phyloP scores from a whole-genome alignment of 1,284 basidiomycete species.

The Cryptococcus sp. region DNA sequence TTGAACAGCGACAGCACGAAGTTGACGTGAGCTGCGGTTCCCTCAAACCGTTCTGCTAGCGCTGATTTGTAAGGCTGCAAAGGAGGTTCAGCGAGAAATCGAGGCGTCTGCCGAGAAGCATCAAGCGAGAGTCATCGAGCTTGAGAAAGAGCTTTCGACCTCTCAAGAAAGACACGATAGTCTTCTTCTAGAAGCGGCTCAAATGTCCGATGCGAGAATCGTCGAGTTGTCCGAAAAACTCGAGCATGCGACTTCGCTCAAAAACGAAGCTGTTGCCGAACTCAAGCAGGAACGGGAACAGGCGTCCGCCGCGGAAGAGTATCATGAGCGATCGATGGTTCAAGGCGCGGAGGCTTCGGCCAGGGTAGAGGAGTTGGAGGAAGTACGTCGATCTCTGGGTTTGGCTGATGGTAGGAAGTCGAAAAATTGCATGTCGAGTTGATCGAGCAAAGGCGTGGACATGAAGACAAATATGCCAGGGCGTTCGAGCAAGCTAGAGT shows the following conservation, averaged over 20 bases:
- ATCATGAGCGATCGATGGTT: background rate
- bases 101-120: no score
- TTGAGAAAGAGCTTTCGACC: background rate
- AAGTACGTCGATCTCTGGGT: background rate
- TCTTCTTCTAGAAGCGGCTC: background rate
- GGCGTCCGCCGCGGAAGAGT: background rate
- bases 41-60: no score
- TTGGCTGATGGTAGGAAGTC: background rate
- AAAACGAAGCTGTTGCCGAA: background rate
- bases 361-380: background rate
- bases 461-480: background rate
- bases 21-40: no score
- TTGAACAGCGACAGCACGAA: no score
- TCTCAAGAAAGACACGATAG: background rate
- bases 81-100: no score
- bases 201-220: background rate
- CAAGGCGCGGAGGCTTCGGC: background rate
- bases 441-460: background rate
- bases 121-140: background rate
- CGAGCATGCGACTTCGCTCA: background rate
- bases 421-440: background rate
- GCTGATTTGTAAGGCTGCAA: no score
- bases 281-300: background rate
- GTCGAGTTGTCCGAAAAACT: background rate
- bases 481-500: background rate